These are phyloP conservation scores for Aspergillus hiratsukae DNA, from an alignment of 2,329 filamentous ascomycete genomes.

Conservation along the genomic window DNA sequence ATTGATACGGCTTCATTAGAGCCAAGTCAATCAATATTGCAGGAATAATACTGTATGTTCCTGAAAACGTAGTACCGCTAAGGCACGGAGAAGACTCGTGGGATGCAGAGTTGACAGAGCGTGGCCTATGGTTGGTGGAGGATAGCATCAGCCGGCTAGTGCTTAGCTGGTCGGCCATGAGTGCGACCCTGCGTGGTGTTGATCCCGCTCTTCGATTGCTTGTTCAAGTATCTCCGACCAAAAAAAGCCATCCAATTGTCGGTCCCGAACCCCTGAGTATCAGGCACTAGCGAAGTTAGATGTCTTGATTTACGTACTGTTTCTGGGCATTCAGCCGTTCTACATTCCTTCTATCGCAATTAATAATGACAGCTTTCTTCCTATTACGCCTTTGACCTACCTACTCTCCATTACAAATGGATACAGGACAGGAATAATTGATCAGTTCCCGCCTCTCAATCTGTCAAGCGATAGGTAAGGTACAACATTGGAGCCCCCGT, in stretches of 20 bases:
- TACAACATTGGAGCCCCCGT: conserved; percentile 15
- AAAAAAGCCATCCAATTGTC: neutral
- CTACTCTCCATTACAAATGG: too few species aligned
- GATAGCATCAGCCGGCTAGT: conserved; percentile 1
- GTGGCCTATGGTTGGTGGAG: conserved; percentile 1
- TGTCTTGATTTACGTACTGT: too few species aligned
- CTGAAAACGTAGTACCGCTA: too few species aligned
- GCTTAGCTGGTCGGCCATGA: neutral
- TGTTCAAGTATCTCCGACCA: conserved; percentile 3
- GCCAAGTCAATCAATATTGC: neutral
- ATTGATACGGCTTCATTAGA: neutral
- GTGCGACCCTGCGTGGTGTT: neutral
- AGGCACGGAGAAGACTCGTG: too few species aligned
- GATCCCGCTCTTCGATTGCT: conserved; percentile 16
- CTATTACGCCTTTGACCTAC: too few species aligned
- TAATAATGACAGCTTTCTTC: too few species aligned
- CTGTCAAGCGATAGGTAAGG: conserved; percentile 5
- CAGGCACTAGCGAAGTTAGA: neutral
- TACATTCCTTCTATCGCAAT: too few species aligned
- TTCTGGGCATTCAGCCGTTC: too few species aligned
- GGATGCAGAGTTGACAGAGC: too few species aligned
- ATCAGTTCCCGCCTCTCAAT: neutral
- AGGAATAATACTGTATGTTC: too few species aligned
- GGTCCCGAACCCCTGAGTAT: neutral
- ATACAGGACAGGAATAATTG: neutral